These are phyloP conservation scores for Fusarium sp. DNA, from an alignment of 2,329 filamentous ascomycete genomes.

Conservation along the genomic window DNA sequence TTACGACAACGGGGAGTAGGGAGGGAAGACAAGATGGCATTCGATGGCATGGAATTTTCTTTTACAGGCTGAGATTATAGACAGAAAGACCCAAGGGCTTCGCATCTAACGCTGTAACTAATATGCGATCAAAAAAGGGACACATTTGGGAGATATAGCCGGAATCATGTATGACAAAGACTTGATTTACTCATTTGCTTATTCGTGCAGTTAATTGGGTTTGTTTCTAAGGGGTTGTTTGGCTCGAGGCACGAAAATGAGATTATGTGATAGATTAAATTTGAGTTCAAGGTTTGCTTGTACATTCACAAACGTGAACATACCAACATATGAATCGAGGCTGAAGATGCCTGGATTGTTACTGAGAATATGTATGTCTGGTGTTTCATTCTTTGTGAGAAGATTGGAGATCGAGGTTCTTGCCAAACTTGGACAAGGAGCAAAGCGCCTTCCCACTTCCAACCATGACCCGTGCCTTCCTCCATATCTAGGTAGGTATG, in stretches of 20 bases:
- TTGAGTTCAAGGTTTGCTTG: constrained; percentile 28
- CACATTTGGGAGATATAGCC: constrained; percentile 49
- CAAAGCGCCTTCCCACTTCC: neutral
- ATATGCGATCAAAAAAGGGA: constrained; percentile 53
- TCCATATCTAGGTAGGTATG: neutral
- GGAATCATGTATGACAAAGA: constrained; percentile 52
- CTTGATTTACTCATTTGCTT: constrained; percentile 45
- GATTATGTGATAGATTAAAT: constrained; percentile 42
- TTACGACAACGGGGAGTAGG: constrained; percentile 42
- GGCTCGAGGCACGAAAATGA: constrained; percentile 35
- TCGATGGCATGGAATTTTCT: constrained; percentile 49
- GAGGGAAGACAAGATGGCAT: constrained; percentile 46
- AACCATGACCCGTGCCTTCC: neutral
- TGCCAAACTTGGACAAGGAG: neutral
- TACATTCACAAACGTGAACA: constrained; percentile 4
- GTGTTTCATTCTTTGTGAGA: neutral
- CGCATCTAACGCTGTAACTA: constrained; percentile 53
- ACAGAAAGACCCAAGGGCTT: constrained; percentile 50
- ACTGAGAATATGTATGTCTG: neutral
- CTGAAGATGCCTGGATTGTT: neutral
- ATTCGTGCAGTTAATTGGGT: constrained; percentile 36
- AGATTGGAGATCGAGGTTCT: neutral
- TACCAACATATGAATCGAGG: neutral
- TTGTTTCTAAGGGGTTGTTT: constrained; percentile 36
- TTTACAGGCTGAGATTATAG: constrained; percentile 53